Evolutionary conservation across 2,329 filamentous ascomycete genomes (phyloP).

Genomic region (Penicillium sclerotigenum): DNA sequence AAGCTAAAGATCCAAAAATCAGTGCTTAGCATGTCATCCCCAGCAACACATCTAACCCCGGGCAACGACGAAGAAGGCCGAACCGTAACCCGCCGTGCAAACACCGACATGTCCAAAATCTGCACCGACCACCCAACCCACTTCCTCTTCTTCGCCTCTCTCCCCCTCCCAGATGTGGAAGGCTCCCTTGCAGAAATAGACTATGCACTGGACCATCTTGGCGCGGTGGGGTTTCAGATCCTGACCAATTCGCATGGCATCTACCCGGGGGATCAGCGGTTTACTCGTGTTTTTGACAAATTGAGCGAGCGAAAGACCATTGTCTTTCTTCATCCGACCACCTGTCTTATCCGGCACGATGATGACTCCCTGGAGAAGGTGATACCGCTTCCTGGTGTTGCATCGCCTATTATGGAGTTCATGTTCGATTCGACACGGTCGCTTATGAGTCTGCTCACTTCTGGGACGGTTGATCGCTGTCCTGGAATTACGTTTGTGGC

Average conservation of each 20-base stretch:
- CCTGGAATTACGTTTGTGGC: constrained; percentile 23
- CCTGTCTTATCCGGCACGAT: constrained; percentile 9
- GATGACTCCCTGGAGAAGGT: constrained; percentile 8
- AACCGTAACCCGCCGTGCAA: constrained; percentile 39
- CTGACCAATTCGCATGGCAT: constrained; percentile 53
- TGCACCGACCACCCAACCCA: constrained; percentile 29
- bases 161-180: constrained; percentile 52
- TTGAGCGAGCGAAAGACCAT: constrained; percentile 48
- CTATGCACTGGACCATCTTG: constrained; percentile 39
- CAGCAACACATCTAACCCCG: constrained; percentile 49
- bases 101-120: constrained; percentile 27
- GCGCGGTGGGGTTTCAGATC: constrained; percentile 52
- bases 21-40: constrained; percentile 55
- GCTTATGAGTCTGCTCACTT: constrained; percentile 24
- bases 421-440: constrained; percentile 28
- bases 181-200: constrained; percentile 50
- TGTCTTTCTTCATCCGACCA: constrained; percentile 57
- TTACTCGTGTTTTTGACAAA: constrained; percentile 49
- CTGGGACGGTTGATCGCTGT: constrained; percentile 20
- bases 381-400: constrained; percentile 14
- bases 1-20: constrained; percentile 50
- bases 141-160: constrained; percentile 54
- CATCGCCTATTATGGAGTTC: constrained; percentile 28
- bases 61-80: constrained; percentile 37
- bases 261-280: constrained; percentile 49